phyloP scores from a whole-genome alignment of 768 basidiomycete species.

The Termitomyces sp. region DNA sequence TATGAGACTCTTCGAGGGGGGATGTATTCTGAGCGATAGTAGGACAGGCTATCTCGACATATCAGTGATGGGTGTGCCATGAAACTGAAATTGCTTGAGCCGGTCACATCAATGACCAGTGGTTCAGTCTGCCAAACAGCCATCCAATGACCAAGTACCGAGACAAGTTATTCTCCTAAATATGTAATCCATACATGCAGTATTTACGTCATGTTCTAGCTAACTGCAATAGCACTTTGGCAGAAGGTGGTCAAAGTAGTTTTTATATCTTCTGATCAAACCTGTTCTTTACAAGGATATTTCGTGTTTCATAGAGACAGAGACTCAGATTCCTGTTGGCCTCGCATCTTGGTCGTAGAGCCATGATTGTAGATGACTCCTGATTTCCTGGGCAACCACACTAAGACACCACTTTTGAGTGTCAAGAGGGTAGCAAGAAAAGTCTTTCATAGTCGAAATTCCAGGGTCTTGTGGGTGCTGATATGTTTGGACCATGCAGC shows the following conservation, averaged over 20 bases:
- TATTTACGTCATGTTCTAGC: no score
- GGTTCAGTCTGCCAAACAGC: not conserved
- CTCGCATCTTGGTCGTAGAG: not conserved
- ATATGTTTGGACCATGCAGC: not conserved
- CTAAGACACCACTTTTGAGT: fast-evolving
- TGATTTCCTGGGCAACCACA: not conserved
- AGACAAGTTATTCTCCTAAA: no score
- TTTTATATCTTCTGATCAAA: no score
- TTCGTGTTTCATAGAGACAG: no score
- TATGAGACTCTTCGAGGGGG: not conserved
- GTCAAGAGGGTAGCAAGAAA: not conserved
- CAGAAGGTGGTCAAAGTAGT: no score
- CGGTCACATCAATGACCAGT: not conserved
- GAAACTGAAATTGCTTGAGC: not conserved
- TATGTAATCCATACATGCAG: no score
- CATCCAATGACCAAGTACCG: not conserved
- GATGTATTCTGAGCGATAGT: not conserved
- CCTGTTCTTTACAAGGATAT: no score
- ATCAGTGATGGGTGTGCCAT: not conserved
- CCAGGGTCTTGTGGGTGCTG: not conserved
- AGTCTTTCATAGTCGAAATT: not conserved
- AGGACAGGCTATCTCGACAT: not conserved
- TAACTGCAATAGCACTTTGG: no score
- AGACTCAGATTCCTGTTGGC: not conserved
- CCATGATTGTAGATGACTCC: not conserved